Percentiles rank a stretch among this genome's conserved stretches.
Conservation (phyloP, 2,329 filamentous ascomycete genomes). For the Davidsoniella australis region DNA sequence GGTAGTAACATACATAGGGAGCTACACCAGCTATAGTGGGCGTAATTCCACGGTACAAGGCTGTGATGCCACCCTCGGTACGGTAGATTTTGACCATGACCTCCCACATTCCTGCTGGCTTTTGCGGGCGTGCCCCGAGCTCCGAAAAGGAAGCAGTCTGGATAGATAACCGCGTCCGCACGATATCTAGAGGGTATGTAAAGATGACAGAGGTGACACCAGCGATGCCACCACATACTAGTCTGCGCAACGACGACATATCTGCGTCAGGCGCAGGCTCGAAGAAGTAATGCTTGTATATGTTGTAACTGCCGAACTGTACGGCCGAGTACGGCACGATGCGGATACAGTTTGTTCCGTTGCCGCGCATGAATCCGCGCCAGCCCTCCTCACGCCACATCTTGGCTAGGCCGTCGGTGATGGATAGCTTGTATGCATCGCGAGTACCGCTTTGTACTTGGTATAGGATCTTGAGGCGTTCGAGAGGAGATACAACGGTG, state of each 20-base stretch:
- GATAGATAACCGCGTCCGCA: constrained; percentile 88
- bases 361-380: constrained; percentile 93
- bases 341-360: constrained; percentile 94
- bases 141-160: constrained; percentile 89
- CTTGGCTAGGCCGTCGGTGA: constrained; percentile 73
- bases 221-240: constrained; percentile 79
- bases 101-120: constrained; percentile 81
- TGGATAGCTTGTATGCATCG: constrained; percentile 84
- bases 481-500: constrained; percentile 89
- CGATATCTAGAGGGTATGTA: constrained; percentile 95
- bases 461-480: constrained; percentile 93
- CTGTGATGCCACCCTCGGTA: constrained; percentile 67
- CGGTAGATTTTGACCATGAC: constrained; percentile 75
- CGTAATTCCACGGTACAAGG: constrained; percentile 85
- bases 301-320: constrained; percentile 94
- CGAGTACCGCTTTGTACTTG: constrained; percentile 84
- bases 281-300: constrained; percentile 81
- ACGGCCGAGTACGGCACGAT: constrained; percentile 97
- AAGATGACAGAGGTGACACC: constrained; percentile 90
- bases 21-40: constrained; percentile 91
- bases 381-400: constrained; percentile 97
- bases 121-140: constrained; percentile 44
- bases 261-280: constrained; percentile 59
- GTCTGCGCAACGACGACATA: constrained; percentile 53
- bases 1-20: constrained; percentile 50